Evolutionary conservation across 1,139 yeast genomes (phyloP).

Genomic region (Groenewaldozyma sp.): DNA sequence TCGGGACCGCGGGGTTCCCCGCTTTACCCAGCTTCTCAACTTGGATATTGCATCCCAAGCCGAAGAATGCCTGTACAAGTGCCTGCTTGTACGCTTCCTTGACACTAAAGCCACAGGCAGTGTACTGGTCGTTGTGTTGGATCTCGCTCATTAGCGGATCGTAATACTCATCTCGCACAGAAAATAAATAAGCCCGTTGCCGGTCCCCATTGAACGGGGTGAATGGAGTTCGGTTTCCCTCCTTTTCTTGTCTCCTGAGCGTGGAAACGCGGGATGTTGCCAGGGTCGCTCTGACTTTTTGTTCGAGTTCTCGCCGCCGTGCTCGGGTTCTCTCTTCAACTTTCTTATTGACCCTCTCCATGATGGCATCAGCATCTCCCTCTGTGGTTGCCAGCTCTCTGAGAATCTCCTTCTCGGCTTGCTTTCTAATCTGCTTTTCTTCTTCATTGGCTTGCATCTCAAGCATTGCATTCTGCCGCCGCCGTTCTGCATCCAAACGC

Average conservation of each 20-base stretch:
- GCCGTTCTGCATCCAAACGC: slow-evolving; percentile 58
- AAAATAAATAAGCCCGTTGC: slow-evolving; percentile 40
- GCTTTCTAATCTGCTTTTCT: slow-evolving; percentile 33
- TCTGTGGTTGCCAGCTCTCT: slow-evolving; percentile 45
- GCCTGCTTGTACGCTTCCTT: slow-evolving; percentile 65
- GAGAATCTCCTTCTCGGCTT: slow-evolving; percentile 61
- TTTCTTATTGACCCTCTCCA: slow-evolving; percentile 48
- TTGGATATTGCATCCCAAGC: slow-evolving; percentile 71
- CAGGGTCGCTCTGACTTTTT: slow-evolving; percentile 31
- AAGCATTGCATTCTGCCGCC: slow-evolving; percentile 30
- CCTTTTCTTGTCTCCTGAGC: slow-evolving; percentile 5
- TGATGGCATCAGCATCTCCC: slow-evolving; percentile 42
- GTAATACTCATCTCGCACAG: slow-evolving; percentile 41
- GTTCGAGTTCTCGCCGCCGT: slow-evolving; percentile 58
- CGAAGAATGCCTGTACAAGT: slow-evolving; percentile 81
- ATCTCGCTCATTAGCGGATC: slow-evolving; percentile 57
- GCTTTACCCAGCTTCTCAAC: slow-evolving; percentile 62
- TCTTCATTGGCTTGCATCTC: slow-evolving; percentile 29
- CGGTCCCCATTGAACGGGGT: slow-evolving; percentile 94
- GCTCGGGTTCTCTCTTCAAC: slow-evolving; percentile 58
- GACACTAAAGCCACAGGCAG: slow-evolving; percentile 80
- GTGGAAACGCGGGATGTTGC: slow-evolving; percentile 1
- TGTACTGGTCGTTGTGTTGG: slow-evolving; percentile 55
- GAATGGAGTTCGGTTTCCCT: slow-evolving; percentile 59
- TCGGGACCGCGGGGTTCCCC: no score